Evolutionary conservation across 768 basidiomycete genomes (phyloP).

Genomic region (Suillus weaverae): DNA sequence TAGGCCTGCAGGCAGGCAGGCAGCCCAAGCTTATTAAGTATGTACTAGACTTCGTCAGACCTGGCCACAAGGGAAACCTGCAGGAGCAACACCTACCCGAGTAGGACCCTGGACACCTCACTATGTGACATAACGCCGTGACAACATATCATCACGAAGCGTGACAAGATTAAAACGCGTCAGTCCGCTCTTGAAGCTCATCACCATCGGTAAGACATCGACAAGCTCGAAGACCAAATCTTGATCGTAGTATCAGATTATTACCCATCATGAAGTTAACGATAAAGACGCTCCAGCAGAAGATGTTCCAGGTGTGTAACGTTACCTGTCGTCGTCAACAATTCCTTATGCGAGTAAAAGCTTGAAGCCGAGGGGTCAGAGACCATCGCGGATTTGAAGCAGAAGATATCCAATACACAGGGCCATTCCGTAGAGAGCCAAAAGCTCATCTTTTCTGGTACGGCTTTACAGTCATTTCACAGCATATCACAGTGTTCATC

Average conservation of each 20-base stretch:
- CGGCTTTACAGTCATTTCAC: constrained; percentile 18
- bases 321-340: background rate
- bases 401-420: constrained; percentile 76
- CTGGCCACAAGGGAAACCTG: background rate
- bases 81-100: background rate
- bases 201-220: constrained; percentile 22
- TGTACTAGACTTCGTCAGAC: background rate
- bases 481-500: constrained; percentile 12
- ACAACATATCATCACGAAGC: constrained; percentile 16
- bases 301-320: constrained; percentile 73
- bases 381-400: constrained; percentile 77
- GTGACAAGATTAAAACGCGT: constrained; percentile 15
- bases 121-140: constrained; percentile 18
- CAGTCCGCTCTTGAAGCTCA: constrained; percentile 11
- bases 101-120: background rate
- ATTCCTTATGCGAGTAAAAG: constrained; percentile 33
- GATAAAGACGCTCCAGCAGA: constrained; percentile 93
- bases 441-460: constrained; percentile 96
- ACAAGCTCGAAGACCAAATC: constrained; percentile 7
- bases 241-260: constrained; percentile 8
- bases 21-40: background rate
- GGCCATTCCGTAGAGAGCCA: constrained; percentile 73
- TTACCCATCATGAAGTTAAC: constrained; percentile 80
- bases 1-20: constrained; percentile 9
- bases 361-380: constrained; percentile 77